These are phyloP conservation scores for Strobilomyces dryophilus DNA, from an alignment of 768 basidiomycete genomes.

Conservation along the genomic window DNA sequence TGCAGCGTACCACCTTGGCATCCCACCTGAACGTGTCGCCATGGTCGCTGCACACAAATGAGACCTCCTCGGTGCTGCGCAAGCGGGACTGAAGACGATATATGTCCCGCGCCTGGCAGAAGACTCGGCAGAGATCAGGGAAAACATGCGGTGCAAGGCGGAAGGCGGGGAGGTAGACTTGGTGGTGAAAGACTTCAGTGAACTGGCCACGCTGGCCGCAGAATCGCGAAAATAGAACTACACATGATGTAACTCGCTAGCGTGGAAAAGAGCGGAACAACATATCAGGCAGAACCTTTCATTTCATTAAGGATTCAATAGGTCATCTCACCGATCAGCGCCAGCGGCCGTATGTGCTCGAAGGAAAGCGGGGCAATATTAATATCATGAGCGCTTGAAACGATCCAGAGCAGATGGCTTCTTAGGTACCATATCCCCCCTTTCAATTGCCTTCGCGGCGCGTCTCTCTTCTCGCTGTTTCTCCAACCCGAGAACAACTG, in stretches of 20 bases:
- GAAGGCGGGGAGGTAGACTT: constrained; percentile 60
- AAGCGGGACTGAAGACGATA: constrained; percentile 52
- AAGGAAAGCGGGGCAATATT: too few species aligned
- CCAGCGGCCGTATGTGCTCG: too few species aligned
- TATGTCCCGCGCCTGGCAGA: constrained; percentile 53
- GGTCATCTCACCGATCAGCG: too few species aligned
- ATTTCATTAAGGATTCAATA: not conserved
- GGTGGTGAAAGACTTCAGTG: constrained; percentile 47
- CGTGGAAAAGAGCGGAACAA: not conserved
- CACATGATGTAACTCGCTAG: too few species aligned
- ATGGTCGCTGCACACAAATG: constrained; percentile 64
- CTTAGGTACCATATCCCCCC: constrained; percentile 26
- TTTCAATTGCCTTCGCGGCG: constrained; percentile 32
- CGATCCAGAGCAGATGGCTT: constrained; percentile 35
- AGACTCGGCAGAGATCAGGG: constrained; percentile 28
- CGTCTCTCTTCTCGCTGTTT: constrained; percentile 49
- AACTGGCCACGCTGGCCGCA: constrained; percentile 36
- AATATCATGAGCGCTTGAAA: constrained; percentile 26
- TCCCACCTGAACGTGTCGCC: constrained; percentile 44
- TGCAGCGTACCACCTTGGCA: constrained; percentile 43
- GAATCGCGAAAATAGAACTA: not conserved
- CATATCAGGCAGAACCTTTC: not conserved
- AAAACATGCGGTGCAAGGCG: constrained; percentile 38
- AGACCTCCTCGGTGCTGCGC: constrained; percentile 53
- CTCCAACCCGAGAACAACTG: constrained; percentile 62